Evolutionary conservation across 371 early-diverging fungal species (phyloP).

Genomic region (Lichtheimia hyalospora): DNA sequence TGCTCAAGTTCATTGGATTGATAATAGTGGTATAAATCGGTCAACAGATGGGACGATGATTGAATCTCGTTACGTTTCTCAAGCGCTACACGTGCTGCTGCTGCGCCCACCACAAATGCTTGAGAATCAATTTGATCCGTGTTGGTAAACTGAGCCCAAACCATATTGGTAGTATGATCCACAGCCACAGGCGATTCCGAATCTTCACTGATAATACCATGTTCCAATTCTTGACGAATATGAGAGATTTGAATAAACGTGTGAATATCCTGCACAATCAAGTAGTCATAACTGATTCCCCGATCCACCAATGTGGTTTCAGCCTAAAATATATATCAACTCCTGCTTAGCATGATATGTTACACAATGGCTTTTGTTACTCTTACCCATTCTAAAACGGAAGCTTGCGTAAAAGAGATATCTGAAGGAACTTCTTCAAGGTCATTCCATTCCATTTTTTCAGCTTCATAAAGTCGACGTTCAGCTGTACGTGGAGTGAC

Average conservation of each 20-base stretch:
- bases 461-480: slow-evolving; percentile 44
- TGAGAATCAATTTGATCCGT: slow-evolving; percentile 10
- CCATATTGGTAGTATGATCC: slow-evolving; percentile 23
- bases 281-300: slow-evolving; percentile 28
- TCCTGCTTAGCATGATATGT: neutral
- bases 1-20: slow-evolving; percentile 11
- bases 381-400: slow-evolving; percentile 33
- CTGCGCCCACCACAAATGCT: slow-evolving; percentile 25
- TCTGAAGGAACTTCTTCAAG: slow-evolving; percentile 19
- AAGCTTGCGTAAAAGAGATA: slow-evolving; percentile 26
- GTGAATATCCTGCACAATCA: slow-evolving; percentile 40
- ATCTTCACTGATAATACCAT: slow-evolving; percentile 24
- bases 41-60: slow-evolving; percentile 22
- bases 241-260: slow-evolving; percentile 28
- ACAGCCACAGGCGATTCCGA: slow-evolving; percentile 25
- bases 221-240: slow-evolving; percentile 25
- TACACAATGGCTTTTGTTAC: neutral
- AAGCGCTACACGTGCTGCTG: slow-evolving; percentile 21
- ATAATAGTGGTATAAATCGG: slow-evolving; percentile 32
- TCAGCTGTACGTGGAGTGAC: slow-evolving; percentile 29
- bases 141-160: slow-evolving; percentile 27
- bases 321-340: slow-evolving; percentile 15
- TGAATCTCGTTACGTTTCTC: slow-evolving; percentile 10
- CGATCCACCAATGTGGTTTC: slow-evolving; percentile 16
- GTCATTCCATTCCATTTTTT: slow-evolving; percentile 60